Evolutionary conservation across 2,329 filamentous ascomycete genomes (phyloP), one percentile per base, ranked within the genome.

Genomic region (Meredithiella fracta): DNA sequence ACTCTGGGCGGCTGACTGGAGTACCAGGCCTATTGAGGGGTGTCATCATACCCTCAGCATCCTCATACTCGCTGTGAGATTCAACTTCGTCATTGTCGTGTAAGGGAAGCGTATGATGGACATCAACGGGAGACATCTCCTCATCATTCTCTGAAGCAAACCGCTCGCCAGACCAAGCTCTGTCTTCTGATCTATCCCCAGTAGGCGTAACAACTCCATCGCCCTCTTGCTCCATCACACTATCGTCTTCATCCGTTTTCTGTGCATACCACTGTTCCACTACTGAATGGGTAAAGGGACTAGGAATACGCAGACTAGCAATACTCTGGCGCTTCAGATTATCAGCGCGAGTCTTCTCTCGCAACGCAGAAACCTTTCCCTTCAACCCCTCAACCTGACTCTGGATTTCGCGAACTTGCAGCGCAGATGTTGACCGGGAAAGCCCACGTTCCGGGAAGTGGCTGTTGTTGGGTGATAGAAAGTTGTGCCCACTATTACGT

Each of bases 381-480:
- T 89, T 90, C 50, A 95, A 73, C 54, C 85, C 87, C 56, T 85
- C 82, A 78, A 95, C 86, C 65, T 94, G 88, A 61, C 88, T 83
- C 59, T 87, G 86, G 47, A 95, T 72, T 53, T 78, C 77, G 7
- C 83, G 80, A 64, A 86, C 80, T 63, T 86, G 82, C 14, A 82
- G 76, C n/a, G 80, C 80, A 0, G 87, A 91, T 14, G 80, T 74
- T 2, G 85, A 82, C 17, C 86, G 76, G 25, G 77, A 77, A 7
- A 83, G 67, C 1, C 73, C 74, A 47, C 72, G 69, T 8, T 73
- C 71, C n/a, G 64, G 63, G 37, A 63, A 69, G 1, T 67, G 63
- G 53, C 73, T 69, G 51, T 69, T 70, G 0, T 69, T 70, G 1
- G 75, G 74, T 59, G 70, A 78, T 3, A 72, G 66, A 49, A 72